Conservation (phyloP, 768 basidiomycete genomes). For the Pleurotus giganteus region DNA sequence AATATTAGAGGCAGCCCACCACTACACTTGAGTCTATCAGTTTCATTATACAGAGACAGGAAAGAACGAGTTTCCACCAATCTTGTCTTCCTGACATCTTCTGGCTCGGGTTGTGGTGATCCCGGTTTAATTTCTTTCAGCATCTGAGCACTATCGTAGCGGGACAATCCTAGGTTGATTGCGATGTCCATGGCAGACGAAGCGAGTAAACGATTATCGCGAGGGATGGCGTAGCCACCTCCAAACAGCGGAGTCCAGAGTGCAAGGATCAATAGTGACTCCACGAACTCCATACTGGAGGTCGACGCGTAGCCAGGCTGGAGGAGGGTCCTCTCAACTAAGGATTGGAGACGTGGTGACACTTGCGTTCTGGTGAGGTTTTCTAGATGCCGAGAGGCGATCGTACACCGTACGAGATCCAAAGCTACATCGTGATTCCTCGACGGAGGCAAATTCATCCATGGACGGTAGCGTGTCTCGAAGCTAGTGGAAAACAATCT, state of each 20-base stretch:
- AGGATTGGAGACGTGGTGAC: constrained; percentile 36
- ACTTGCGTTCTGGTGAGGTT: constrained; percentile 30
- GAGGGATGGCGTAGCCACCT: constrained; percentile 20
- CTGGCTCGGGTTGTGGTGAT: background rate
- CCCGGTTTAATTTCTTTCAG: background rate
- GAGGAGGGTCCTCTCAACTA: constrained; percentile 37
- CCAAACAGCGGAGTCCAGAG: constrained; percentile 42
- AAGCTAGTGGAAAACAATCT: constrained; percentile 29
- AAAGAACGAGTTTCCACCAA: background rate
- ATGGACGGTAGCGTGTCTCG: constrained; percentile 40
- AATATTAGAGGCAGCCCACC: constrained; percentile 4
- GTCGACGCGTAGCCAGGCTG: constrained; percentile 38
- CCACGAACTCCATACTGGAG: constrained; percentile 39
- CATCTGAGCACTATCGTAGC: background rate
- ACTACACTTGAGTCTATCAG: background rate
- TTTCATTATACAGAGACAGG: background rate
- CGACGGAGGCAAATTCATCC: constrained; percentile 37
- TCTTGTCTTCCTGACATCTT: background rate
- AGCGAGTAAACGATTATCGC: constrained; percentile 37
- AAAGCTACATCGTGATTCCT: constrained; percentile 29
- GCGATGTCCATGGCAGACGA: constrained; percentile 46
- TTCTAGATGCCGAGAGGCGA: constrained; percentile 44
- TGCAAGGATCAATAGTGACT: constrained; percentile 39
- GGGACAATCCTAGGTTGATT: constrained; percentile 36
- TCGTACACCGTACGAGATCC: constrained; percentile 43